phyloP scores from a whole-genome alignment of 2,329 filamentous ascomycete genomes.

The Beauveria bassiana region DNA sequence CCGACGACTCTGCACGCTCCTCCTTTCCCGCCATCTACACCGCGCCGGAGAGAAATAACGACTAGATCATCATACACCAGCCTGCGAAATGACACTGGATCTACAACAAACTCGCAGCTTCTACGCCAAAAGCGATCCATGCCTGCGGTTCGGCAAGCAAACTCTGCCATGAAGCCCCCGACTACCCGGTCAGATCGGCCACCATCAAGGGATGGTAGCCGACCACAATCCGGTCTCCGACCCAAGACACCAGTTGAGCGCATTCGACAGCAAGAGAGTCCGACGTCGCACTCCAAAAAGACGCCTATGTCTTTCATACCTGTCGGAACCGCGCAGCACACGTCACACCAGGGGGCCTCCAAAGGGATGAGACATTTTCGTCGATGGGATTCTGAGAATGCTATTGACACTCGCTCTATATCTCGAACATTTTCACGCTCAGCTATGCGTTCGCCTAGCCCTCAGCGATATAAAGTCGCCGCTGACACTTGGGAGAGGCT shows the following conservation, averaged over 20 bases:
- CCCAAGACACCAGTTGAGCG: conserved; percentile 68
- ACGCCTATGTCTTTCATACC: conserved; percentile 69
- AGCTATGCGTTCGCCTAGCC: conserved; percentile 53
- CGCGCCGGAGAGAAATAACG: conserved; percentile 52
- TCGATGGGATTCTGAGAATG: conserved; percentile 74
- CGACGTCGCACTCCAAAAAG: conserved; percentile 47
- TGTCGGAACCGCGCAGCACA: conserved; percentile 62
- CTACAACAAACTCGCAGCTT: conserved; percentile 59
- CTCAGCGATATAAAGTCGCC: conserved; percentile 37
- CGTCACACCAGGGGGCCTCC: conserved; percentile 69
- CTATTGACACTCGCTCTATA: conserved; percentile 47
- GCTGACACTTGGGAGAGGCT: conserved; percentile 57
- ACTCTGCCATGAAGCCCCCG: conserved; percentile 43
- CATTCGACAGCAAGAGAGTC: conserved; percentile 41
- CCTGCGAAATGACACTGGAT: conserved; percentile 46
- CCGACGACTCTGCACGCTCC: conserved; percentile 49
- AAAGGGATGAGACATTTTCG: conserved; percentile 66
- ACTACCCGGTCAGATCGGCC: conserved; percentile 47
- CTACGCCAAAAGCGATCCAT: conserved; percentile 59
- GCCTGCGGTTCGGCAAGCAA: conserved; percentile 47
- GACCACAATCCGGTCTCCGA: conserved; percentile 46
- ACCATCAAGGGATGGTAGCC: conserved; percentile 48
- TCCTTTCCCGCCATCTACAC: conserved; percentile 49
- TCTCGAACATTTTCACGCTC: conserved; percentile 53
- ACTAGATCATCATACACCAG: conserved; percentile 46